phyloP scores from a whole-genome alignment of 1,139 yeast species.

The Magnusiomyces clavatus region DNA sequence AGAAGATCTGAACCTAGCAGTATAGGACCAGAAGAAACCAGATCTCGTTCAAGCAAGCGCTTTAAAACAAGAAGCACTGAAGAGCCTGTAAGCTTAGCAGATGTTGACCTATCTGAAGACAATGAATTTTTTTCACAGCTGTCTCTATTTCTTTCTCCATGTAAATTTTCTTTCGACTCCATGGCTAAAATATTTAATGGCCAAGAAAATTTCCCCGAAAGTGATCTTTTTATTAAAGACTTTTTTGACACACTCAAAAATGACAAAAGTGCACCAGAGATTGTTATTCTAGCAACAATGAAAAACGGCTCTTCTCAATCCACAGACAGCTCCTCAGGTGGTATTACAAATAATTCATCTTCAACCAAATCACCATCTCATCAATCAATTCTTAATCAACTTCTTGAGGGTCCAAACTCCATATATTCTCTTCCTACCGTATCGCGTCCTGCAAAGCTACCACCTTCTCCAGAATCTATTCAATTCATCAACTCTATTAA shows the following conservation, averaged over 20 bases:
- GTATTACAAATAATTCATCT: not conserved
- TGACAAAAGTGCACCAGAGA: conserved; percentile 38
- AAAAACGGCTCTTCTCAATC: conserved; percentile 4
- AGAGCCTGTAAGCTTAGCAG: conserved; percentile 31
- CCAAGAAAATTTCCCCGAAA: not conserved
- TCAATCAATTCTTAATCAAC: conserved; percentile 32
- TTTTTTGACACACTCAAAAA: conserved; percentile 20
- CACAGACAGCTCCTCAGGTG: conserved; percentile 3
- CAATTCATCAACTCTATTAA: conserved; percentile 33
- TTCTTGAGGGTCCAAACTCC: conserved; percentile 28
- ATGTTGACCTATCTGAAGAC: conserved; percentile 22
- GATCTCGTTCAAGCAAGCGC: conserved; percentile 25
- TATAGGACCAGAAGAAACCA: not conserved
- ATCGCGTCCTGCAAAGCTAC: conserved; percentile 16
- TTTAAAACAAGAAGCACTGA: conserved; percentile 23
- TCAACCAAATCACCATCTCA: too few species aligned
- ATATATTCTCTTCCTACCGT: conserved; percentile 18
- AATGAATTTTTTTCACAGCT: conserved; percentile 28
- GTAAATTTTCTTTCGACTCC: conserved; percentile 19
- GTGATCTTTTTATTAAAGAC: conserved; percentile 30
- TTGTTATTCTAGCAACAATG: conserved; percentile 21
- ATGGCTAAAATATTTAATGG: conserved; percentile 18
- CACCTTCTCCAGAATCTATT: conserved; percentile 22
- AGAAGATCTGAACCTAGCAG: not conserved
- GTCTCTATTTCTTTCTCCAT: conserved; percentile 20